A percentile compares a stretch with the other conserved stretches of the same genome.
Conservation (phyloP, 257 asterid genomes). For the Solanum ahanhuiri region DNA sequence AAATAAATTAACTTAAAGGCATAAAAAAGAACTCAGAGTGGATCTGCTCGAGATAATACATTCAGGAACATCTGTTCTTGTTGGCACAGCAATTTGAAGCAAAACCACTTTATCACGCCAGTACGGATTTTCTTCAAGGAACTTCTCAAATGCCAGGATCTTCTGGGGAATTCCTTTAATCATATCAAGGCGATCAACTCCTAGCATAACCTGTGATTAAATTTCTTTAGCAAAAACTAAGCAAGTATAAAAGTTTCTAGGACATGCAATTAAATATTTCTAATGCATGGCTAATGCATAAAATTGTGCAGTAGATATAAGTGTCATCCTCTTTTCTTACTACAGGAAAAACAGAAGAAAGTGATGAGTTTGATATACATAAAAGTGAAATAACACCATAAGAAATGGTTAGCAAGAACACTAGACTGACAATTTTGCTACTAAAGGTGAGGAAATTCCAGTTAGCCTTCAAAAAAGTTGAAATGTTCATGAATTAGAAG, state of each 20-base stretch:
- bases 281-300: not conserved
- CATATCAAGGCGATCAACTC: conserved; percentile 97
- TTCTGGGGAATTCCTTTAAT: conserved; percentile 94
- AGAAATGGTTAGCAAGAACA: not conserved
- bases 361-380: not conserved
- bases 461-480: not conserved
- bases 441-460: not conserved
- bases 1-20: not conserved
- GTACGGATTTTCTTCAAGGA: conserved; percentile 71
- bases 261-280: not conserved
- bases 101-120: conserved; percentile 93
- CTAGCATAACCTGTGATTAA: conserved; percentile 71
- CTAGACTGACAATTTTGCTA: not conserved
- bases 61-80: conserved; percentile 96
- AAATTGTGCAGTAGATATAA: not conserved
- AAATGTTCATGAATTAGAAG: not conserved
- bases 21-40: not conserved
- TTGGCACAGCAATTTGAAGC: conserved; percentile 95
- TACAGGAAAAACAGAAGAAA: not conserved
- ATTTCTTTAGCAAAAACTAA: not conserved
- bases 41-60: conserved; percentile 34
- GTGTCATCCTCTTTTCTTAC: not conserved
- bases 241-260: not conserved
- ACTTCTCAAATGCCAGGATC: conserved; percentile 86
- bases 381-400: not conserved